Conservation (phyloP, 2,329 filamentous ascomycete species). For the Cercospora sojina region DNA sequence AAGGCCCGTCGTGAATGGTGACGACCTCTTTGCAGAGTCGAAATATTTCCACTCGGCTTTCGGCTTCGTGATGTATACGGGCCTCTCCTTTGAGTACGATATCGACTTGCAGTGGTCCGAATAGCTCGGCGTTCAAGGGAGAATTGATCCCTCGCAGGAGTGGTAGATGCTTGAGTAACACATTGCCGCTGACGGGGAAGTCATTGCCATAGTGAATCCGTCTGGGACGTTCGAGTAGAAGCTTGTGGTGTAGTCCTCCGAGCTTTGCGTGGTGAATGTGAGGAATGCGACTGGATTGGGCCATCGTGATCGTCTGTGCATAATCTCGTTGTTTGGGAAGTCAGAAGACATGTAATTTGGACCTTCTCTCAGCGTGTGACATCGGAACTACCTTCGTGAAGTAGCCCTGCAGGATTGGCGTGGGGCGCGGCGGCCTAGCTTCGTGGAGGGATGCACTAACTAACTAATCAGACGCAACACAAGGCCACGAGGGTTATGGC, state of each 20-base stretch:
- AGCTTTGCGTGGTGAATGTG: slow-evolving; percentile 8
- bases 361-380: background rate
- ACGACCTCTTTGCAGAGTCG: slow-evolving; percentile 9
- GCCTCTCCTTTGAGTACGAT: slow-evolving; percentile 13
- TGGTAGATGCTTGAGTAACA: slow-evolving; percentile 15
- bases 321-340: background rate
- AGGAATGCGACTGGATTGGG: background rate
- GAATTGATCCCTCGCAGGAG: background rate
- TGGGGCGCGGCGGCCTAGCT: background rate
- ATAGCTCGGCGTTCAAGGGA: slow-evolving; percentile 13
- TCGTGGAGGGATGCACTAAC: background rate
- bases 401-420: background rate
- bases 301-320: background rate
- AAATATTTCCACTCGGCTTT: background rate
- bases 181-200: slow-evolving; percentile 15
- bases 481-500: background rate
- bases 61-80: slow-evolving; percentile 5
- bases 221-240: slow-evolving; percentile 16
- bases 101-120: slow-evolving; percentile 17
- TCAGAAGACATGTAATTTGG: background rate
- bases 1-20: slow-evolving; percentile 15
- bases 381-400: background rate
- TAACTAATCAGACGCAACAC: background rate
- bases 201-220: slow-evolving; percentile 22
- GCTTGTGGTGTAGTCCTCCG: slow-evolving; percentile 11